Conservation (phyloP, 306 rosid genomes). For the Vachellia pachyceras region DNA sequence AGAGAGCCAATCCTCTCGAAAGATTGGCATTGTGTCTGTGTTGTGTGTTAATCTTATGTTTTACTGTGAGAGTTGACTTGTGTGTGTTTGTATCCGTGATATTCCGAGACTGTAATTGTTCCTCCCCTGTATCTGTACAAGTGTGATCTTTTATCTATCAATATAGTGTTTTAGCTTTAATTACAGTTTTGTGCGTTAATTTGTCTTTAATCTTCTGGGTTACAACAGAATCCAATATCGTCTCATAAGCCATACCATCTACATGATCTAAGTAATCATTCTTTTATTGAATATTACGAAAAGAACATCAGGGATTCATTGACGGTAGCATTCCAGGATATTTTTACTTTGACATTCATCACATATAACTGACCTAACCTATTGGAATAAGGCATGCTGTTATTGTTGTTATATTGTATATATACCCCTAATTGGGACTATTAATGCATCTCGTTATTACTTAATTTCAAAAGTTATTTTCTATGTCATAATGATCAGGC, state of each 20-base stretch:
- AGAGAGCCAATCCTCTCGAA: too few relatives aligned
- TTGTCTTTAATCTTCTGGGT: too few relatives aligned
- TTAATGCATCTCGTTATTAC: background rate
- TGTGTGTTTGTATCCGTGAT: too few relatives aligned
- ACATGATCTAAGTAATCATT: background rate
- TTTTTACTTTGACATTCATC: background rate
- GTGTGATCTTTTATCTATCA: too few relatives aligned
- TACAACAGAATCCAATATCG: background rate
- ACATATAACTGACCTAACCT: background rate
- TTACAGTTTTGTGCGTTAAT: too few relatives aligned
- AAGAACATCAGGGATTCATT: background rate
- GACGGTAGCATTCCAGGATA: background rate
- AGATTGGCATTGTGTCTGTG: too few relatives aligned
- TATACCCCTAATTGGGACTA: background rate
- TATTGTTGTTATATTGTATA: background rate
- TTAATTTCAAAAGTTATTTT: background rate
- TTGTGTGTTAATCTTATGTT: too few relatives aligned
- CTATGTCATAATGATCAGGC: background rate
- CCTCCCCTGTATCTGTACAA: too few relatives aligned
- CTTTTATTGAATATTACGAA: background rate
- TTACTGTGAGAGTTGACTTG: too few relatives aligned
- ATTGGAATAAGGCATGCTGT: background rate
- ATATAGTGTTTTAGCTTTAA: too few relatives aligned
- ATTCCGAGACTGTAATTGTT: too few relatives aligned
- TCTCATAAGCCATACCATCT: background rate